Percentiles rank a stretch among this genome's conserved stretches.
Conservation (phyloP, 23 red algal species). For the Rhodosorus marinus region DNA sequence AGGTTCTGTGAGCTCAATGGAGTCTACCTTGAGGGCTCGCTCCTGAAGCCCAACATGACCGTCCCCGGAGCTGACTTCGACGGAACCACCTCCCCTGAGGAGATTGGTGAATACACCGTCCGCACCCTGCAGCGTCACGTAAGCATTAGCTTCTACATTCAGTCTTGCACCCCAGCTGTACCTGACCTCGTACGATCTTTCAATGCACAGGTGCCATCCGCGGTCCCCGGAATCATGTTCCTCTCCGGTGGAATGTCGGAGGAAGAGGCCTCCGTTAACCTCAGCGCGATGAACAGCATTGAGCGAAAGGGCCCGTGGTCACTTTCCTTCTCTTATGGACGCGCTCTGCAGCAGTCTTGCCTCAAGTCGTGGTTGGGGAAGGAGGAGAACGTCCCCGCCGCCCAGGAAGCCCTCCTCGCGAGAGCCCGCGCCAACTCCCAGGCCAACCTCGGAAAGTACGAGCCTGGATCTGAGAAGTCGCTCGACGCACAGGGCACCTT, state of each 20-base stretch:
- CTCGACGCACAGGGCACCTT: slow-evolving; percentile 77
- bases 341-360: slow-evolving; percentile 94
- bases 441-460: slow-evolving; percentile 77
- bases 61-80: slow-evolving; percentile 82
- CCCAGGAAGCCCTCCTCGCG: slow-evolving; percentile 82
- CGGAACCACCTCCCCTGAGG: slow-evolving; percentile 31
- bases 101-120: slow-evolving; percentile 54
- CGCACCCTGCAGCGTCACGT: slow-evolving; percentile 87
- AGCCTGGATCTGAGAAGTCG: slow-evolving; percentile 79
- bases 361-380: slow-evolving; percentile 96
- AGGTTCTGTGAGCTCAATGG: slow-evolving; percentile 72
- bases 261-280: slow-evolving; percentile 91
- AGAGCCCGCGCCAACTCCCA: slow-evolving; percentile 88
- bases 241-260: slow-evolving; percentile 95
- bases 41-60: slow-evolving; percentile 96
- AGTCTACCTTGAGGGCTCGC: slow-evolving; percentile 77
- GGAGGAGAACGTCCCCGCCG: slow-evolving; percentile 58
- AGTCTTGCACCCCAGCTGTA: too few relatives aligned
- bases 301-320: slow-evolving; percentile 84
- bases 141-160: too few relatives aligned
- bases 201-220: slow-evolving; percentile 52
- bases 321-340: slow-evolving; percentile 88
- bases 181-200: too few relatives aligned
- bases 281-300: slow-evolving; percentile 79
- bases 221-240: slow-evolving; percentile 91